Evolutionary conservation across 1,284 basidiomycete species (phyloP), one percentile per base, ranked within the genome.

Genomic region (Ustilago crameri): DNA sequence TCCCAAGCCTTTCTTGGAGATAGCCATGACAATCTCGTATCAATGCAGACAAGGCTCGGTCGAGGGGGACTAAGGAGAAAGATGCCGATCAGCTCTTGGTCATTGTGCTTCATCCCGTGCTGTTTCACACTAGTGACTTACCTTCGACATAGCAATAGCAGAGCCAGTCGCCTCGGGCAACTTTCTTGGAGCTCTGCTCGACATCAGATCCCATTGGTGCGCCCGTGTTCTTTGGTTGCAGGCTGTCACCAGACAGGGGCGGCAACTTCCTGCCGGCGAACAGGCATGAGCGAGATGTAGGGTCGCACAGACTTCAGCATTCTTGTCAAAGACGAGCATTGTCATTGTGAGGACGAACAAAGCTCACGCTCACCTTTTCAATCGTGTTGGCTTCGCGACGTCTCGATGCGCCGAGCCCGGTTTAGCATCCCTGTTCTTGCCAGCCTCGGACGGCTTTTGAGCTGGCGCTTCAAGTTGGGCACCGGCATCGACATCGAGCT

Each of bases 81-180:
- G 27, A 32, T 47, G 5, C 18, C 3, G n/a, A n/a, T 50, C 35
- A 40, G 35, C 3, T 9, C 18, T 37, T 9, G 10, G 32, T 44
- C 30, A 44, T 27, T 26, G 22, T 9, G 23, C 17, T 8, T 44
- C 17, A 20, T 26, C 34, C 12, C 2, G 17, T 43, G 27, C 7
- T 15, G 18, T 38, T 15, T 38, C 37, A 17, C 14, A 9, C 30
- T 14, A 17, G 17, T 8, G 26, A 9, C 18, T 38, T 54, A 72
- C 69, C 64, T 43, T 68, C 41, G 2, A 75, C 61, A 52, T 62
- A 75, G 47, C 64, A 71, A 48, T 72, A 67, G 55, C 73, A 75
- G 4, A 75, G 73, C 73, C 69, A 72, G 8, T 72, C 73, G 12
- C 69, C 73, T 15, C 51, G 44, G 4, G 54, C 46, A 5, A 43